Conservation (phyloP, 805 yeast genomes). For the Yarrowia sp. region DNA sequence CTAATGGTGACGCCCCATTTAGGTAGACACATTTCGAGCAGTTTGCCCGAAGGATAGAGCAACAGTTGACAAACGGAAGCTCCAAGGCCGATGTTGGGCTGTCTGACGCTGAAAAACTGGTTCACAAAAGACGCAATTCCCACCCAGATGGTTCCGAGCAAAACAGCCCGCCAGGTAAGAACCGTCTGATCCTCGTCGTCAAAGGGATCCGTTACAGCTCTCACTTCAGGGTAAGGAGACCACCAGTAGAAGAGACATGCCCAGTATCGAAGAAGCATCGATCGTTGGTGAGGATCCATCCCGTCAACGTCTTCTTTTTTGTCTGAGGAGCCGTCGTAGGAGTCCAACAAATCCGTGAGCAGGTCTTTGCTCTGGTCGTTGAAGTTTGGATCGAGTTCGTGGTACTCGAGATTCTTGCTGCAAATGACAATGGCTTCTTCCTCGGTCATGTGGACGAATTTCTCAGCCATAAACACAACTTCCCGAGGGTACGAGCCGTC, state of each 20-base stretch:
- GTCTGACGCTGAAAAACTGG: conserved; percentile 3
- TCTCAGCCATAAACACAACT: background rate
- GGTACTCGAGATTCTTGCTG: background rate
- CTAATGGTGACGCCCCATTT: background rate
- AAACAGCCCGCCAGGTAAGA: background rate
- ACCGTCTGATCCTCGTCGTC: background rate
- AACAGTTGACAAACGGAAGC: conserved; percentile 6
- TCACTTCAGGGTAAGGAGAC: conserved; percentile 10
- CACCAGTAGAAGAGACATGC: background rate
- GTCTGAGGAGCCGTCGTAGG: no score
- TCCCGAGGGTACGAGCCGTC: background rate
- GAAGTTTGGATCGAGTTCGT: background rate
- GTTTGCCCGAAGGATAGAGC: background rate
- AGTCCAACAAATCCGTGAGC: background rate
- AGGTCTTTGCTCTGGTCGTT: background rate
- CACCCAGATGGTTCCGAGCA: conserved; percentile 8
- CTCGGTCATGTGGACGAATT: background rate
- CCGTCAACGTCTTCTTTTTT: no score
- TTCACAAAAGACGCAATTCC: conserved; percentile 1
- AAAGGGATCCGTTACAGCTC: background rate
- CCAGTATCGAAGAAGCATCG: no score
- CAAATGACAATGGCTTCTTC: background rate
- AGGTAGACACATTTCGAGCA: background rate
- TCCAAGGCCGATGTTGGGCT: background rate
- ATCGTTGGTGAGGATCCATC: no score